Percentiles rank a stretch among this genome's conserved stretches.
Conservation (phyloP, 192 early-diverging fungal species). For the Entomortierella chlamydospora region DNA sequence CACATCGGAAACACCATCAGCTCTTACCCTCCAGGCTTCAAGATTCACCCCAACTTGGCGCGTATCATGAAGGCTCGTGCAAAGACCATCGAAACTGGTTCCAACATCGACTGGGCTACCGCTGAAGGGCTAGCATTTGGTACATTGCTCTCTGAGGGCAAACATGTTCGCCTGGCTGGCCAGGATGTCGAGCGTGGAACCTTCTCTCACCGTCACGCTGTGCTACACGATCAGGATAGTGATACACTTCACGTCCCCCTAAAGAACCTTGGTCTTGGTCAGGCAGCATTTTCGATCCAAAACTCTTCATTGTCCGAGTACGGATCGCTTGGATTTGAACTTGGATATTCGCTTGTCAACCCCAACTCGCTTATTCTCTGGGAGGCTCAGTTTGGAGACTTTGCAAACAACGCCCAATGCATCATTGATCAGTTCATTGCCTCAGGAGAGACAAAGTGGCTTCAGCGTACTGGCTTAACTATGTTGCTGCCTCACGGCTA, state of each 20-base stretch:
- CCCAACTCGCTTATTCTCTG: slow-evolving; percentile 95
- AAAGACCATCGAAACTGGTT: slow-evolving; percentile 81
- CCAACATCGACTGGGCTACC: slow-evolving; percentile 95
- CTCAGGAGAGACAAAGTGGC: slow-evolving; percentile 98
- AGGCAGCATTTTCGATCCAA: slow-evolving; percentile 88
- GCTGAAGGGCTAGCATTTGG: slow-evolving; percentile 96
- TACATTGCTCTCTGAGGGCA: slow-evolving; percentile 88
- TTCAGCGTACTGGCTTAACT: slow-evolving; percentile 94
- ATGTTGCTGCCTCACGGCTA: slow-evolving; percentile 97
- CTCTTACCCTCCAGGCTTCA: slow-evolving; percentile 86
- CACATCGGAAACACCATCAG: slow-evolving; percentile 88
- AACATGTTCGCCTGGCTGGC: slow-evolving; percentile 92
- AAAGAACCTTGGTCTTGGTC: slow-evolving; percentile 87
- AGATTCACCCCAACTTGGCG: slow-evolving; percentile 85
- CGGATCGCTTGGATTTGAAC: slow-evolving; percentile 95
- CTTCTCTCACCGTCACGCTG: slow-evolving; percentile 98
- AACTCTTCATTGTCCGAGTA: slow-evolving; percentile 98
- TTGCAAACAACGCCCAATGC: slow-evolving; percentile 96
- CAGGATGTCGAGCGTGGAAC: slow-evolving; percentile 99
- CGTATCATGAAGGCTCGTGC: slow-evolving; percentile 87
- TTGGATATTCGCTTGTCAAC: slow-evolving; percentile 95
- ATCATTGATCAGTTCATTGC: slow-evolving; percentile 99
- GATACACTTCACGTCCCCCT: slow-evolving; percentile 87
- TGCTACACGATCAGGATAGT: slow-evolving; percentile 94
- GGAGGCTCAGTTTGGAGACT: slow-evolving; percentile 99